These are phyloP conservation scores for Colletotrichum musae DNA, from an alignment of 2,329 filamentous ascomycete genomes.

Conservation along the genomic window DNA sequence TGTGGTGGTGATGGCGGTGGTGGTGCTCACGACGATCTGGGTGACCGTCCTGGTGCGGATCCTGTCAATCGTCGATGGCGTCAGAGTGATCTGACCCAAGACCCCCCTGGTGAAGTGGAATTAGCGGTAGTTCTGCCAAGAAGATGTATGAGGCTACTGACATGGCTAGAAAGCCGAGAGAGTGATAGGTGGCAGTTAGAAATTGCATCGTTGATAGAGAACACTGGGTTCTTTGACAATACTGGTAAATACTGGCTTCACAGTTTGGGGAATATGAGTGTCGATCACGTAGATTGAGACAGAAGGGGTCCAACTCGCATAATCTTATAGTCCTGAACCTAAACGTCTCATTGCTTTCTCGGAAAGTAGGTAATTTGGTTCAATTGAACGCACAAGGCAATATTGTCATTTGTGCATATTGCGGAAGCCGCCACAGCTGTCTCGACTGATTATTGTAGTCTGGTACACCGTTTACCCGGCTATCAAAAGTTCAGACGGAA, in stretches of 20 bases:
- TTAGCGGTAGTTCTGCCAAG: neutral
- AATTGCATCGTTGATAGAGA: neutral
- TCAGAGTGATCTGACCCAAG: slow-evolving; percentile 26
- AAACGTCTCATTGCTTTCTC: neutral
- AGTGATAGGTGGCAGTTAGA: neutral
- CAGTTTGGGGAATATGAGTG: neutral
- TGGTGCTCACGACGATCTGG: neutral
- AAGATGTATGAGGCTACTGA: neutral
- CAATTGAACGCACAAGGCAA: too few relatives aligned
- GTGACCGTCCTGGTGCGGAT: slow-evolving; percentile 12
- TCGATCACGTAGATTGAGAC: neutral
- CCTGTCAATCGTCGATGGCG: slow-evolving; percentile 28
- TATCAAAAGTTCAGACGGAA: neutral
- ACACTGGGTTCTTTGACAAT: neutral
- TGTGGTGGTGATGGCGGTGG: slow-evolving; percentile 4
- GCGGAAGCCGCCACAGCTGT: too few relatives aligned
- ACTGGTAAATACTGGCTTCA: neutral
- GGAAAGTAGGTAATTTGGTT: too few relatives aligned
- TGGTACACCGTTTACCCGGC: neutral
- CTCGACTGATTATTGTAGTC: too few relatives aligned
- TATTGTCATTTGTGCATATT: too few relatives aligned
- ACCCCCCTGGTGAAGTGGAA: neutral
- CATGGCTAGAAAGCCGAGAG: neutral
- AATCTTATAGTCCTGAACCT: too few relatives aligned
- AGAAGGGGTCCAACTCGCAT: too few relatives aligned